These are phyloP conservation scores for Castanea mollissima DNA, from an alignment of 306 rosid genomes.

Conservation along the genomic window DNA sequence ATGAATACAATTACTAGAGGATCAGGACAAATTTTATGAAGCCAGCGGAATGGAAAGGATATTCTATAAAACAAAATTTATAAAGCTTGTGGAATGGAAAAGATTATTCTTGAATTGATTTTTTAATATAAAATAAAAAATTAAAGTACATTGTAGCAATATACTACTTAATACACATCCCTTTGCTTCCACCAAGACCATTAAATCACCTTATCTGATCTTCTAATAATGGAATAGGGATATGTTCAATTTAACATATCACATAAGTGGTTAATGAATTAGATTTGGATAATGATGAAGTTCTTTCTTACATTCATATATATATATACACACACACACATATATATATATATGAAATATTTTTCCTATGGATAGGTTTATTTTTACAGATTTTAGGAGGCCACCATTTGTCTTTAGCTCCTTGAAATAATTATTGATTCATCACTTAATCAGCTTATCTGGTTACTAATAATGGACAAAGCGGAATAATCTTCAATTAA, in stretches of 20 bases:
- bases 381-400: background rate
- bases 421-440: background rate
- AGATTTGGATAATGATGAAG: background rate
- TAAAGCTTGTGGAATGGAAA: background rate
- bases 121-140: background rate
- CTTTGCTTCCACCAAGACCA: background rate
- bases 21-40: background rate
- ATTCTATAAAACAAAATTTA: no score
- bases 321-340: background rate
- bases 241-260: background rate
- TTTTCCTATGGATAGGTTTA: background rate
- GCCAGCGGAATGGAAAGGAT: background rate
- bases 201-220: conserved; percentile 8
- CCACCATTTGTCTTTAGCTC: background rate
- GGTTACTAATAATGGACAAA: background rate
- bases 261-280: conserved; percentile 2
- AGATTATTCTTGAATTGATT: background rate
- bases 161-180: background rate
- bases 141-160: background rate
- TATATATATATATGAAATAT: background rate
- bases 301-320: background rate
- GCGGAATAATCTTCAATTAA: conserved; percentile 27
- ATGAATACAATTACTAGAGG: background rate
- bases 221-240: conserved; percentile 16
- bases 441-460: conserved; percentile 3